phyloP scores from a whole-genome alignment of 2,329 filamentous ascomycete species.

The Alternaria angustiovoidea region DNA sequence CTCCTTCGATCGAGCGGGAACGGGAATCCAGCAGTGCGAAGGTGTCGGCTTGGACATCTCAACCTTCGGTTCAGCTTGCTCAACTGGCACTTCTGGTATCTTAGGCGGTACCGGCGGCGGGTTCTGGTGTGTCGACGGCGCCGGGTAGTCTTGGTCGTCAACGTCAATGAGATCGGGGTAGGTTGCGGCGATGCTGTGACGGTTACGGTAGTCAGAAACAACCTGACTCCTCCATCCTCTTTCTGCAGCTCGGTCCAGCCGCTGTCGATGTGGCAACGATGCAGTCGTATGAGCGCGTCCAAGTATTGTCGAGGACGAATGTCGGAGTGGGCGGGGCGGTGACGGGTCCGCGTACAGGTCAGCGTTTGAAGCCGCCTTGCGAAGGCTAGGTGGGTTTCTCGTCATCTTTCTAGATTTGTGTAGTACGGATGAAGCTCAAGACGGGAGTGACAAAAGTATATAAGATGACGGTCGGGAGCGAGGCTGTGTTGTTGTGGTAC shows the following conservation, averaged over 20 bases:
- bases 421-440: background rate
- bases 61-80: slow-evolving; percentile 10
- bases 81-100: slow-evolving; percentile 36
- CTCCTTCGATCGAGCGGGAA: slow-evolving; percentile 31
- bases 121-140: slow-evolving; percentile 32
- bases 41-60: slow-evolving; percentile 14
- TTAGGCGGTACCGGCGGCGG: slow-evolving; percentile 51
- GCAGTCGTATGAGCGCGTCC: slow-evolving; percentile 44
- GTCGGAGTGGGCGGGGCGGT: slow-evolving; percentile 38
- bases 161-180: slow-evolving; percentile 45
- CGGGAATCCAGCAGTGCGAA: slow-evolving; percentile 30
- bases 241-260: slow-evolving; percentile 25
- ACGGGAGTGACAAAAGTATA: background rate
- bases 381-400: slow-evolving; percentile 47
- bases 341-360: slow-evolving; percentile 50
- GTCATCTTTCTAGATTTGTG: slow-evolving; percentile 39
- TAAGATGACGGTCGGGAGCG: slow-evolving; percentile 5
- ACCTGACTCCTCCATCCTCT: slow-evolving; percentile 18
- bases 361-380: slow-evolving; percentile 47
- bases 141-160: slow-evolving; percentile 36
- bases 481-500: slow-evolving; percentile 10
- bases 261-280: slow-evolving; percentile 32
- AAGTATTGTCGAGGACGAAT: slow-evolving; percentile 35
- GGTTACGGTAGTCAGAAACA: slow-evolving; percentile 20
- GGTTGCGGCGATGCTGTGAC: slow-evolving; percentile 43